Evolutionary conservation across 495 filamentous ascomycete genomes (phyloP), one percentile per base, ranked within the genome.

Genomic region (Penicillium malachiteum): DNA sequence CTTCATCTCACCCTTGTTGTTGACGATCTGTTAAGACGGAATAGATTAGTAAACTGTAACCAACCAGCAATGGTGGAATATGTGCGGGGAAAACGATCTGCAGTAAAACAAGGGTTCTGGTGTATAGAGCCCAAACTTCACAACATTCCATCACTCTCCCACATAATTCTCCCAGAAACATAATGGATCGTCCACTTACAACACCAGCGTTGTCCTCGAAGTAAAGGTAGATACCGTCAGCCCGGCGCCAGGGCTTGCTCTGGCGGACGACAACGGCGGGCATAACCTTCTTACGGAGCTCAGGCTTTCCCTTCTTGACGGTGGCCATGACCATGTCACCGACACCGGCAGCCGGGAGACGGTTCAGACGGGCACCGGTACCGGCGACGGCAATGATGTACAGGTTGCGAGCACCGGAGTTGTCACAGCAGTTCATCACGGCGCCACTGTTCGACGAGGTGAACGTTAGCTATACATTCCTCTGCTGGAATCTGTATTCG

Each of bases 1-100:
- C 86, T 99, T 99, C 94, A 99, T 99, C 83, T 99, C 94, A 80
- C 94, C 94, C 87, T 99, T 99, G 78, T 92, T 91, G 84, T 99
- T 99, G 83, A 99, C 95, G 71, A 97, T 99, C 92, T 96, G 51
- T 45, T 47, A 46, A 0, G 14, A 13, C 11, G 41, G 0, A 31
- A 11, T 11, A 43, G n/a, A 14, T 46, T 46, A 46, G 43, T 46
- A 46, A 46, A 26, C 21, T 26, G 21, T 26, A 26, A 26, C 4
- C 21, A 26, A 26, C 21, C 21, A 26, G 2, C 21, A 26, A 26
- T 2, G 4, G 21, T 26, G 21, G 21, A 4, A 26, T 2, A 26
- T 26, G 21, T 26, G 21, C 21, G 21, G 21, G 21, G 9, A 2
- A 16, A 43, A 16, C 14, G n/a, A 43, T 8, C n/a, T 26, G 17